Base-by-base conservation (phyloP, 1,139 yeast species). In the Yamadazyma dendronema region DNA sequence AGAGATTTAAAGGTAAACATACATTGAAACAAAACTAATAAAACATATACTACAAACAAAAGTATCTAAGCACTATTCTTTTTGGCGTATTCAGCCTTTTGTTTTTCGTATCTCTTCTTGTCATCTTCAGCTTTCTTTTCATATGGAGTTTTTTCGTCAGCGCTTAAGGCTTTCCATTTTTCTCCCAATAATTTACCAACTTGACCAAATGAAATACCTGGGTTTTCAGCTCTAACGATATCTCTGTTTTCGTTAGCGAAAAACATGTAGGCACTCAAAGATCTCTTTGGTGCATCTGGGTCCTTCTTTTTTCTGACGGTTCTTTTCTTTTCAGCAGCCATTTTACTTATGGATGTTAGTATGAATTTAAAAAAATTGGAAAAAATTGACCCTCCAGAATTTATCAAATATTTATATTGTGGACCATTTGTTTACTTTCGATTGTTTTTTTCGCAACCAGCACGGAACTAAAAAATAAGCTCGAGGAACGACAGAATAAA, bases 241-340 rank as follows among this genome's bases (percentile, higher is more conserved):
- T 90, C 97, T 75, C 97, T 89, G 79, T 86, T 85, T 59, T 89
- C 97, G 61, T 88, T 89, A 56, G 98, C 97, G 61, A 90, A 92
- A 79, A 86, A 90, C 97, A 92, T 90, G 81, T 92, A 92, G 39
- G 97, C 97, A 46, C 97, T 88, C 62, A 92, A 74, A 27, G 97
- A 88, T 69, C 97, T 84, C 87, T 92, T 92, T 65, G 98, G 98
- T 49, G 98, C 98, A 68, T 90, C 90, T 72, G 97, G 97, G 70
- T 92, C 97, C 74, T 71, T 71, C 75, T 71, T 71, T 62, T 70
- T 71, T 69, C 77, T 71, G 46, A 72, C 58, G 43, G 72, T 50
- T 56, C 67, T 71, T 59, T 69, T 71, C 57, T 65, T 71, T 59
- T 70, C 76, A 33, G 58, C 22, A 33, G 58, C 54, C 53, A 52